Base-by-base conservation (phyloP, 192 early-diverging fungal species). In the Gorgonomyces haynaldii region DNA sequence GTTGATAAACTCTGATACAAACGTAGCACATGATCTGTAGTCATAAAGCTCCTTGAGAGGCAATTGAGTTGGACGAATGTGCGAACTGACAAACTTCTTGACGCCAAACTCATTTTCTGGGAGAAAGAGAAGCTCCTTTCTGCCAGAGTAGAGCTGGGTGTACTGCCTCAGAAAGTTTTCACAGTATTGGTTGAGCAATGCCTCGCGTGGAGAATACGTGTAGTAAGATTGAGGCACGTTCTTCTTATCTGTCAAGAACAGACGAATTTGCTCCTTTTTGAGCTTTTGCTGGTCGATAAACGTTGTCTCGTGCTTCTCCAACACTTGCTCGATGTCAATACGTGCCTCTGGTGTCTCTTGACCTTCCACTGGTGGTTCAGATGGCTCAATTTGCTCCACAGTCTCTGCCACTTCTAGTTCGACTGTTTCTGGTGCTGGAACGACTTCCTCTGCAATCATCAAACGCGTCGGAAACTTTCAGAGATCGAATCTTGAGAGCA, bases 81-180 rank as follows among this genome's bases (percentile, higher is more conserved):
- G 67, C 10, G 71, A 66, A 41, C 75, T 70, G 4, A 78, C 70
- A 52, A 75, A 78, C 61, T 78, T 78, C 46, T 48, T 58, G 4
- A 74, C 38, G 6, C 72, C 69, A 60, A 72, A 78, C 50, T 78
- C 72, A 41, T 78, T 78, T 13, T 45, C 24, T 5, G 65, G 71
- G 21, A 30, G 54, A 20, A 75, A 36, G 21, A 69, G 23, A 38
- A 78, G 37, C 27, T 69, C 69, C 42, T 70, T 75, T 12, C 75
- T 42, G 8, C 67, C 69, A 6, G 75, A 69, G 53, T 63, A 78
- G 26, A 74, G 54, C 54, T 75, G 71, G 10, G 53, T 50, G 45
- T 78, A 78, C 54, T 78, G 75, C 7, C 71, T 52, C 31, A 60
- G 56, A 50, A 78, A 78, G 41, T 78, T 78, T 21, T 63, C 64